phyloP scores from a whole-genome alignment of 352 stramenopile genomes.

The Pythium rhizo-oryzae region DNA sequence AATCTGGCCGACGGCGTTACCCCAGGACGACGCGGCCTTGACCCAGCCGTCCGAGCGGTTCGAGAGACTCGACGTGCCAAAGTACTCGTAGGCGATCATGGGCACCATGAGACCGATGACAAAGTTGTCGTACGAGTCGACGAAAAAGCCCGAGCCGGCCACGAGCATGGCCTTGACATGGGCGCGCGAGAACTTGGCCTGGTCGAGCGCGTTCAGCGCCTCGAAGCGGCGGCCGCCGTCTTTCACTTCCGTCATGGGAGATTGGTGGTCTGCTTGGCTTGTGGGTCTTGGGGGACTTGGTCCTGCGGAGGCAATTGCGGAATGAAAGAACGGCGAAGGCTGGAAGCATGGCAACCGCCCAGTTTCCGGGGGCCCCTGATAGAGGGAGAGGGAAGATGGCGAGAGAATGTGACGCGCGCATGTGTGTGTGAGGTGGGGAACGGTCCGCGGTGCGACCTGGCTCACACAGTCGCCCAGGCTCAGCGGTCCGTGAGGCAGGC shows the following conservation, averaged over 20 bases:
- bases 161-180: slow-evolving; percentile 45
- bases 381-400: not conserved
- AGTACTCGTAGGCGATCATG: slow-evolving; percentile 57
- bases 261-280: no score
- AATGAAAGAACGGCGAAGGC: slow-evolving; percentile 1
- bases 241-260: slow-evolving; percentile 9
- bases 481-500: no score
- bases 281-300: not conserved
- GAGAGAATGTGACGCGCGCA: no score
- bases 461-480: no score
- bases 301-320: slow-evolving; percentile 8
- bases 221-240: slow-evolving; percentile 11
- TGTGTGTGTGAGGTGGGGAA: no score
- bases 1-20: slow-evolving; percentile 44
- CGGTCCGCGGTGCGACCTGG: no score
- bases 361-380: no score
- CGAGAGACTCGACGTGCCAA: slow-evolving; percentile 37
- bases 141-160: slow-evolving; percentile 52
- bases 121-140: slow-evolving; percentile 66
- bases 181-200: slow-evolving; percentile 51
- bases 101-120: slow-evolving; percentile 37
- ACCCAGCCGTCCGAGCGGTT: slow-evolving; percentile 44
- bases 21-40: slow-evolving; percentile 33
- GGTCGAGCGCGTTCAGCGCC: slow-evolving; percentile 38
- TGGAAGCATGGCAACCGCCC: not conserved